These are phyloP conservation scores for Tetrapisispora nanseiensis DNA, from an alignment of 805 yeast genomes.

Conservation along the genomic window DNA sequence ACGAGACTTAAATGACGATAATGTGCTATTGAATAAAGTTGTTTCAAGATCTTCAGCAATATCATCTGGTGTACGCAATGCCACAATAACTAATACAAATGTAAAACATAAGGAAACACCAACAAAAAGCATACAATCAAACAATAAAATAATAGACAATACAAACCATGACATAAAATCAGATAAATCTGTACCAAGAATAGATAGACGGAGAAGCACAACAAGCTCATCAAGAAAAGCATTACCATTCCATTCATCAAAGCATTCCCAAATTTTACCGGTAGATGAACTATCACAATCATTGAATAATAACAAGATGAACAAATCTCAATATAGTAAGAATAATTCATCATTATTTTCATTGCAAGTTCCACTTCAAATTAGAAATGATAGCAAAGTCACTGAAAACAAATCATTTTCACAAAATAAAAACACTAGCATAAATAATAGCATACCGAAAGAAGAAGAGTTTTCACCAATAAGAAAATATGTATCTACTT, in stretches of 20 bases:
- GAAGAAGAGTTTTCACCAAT: background rate
- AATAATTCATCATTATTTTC: constrained; percentile 8
- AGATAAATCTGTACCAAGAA: background rate
- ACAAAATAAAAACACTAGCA: constrained; percentile 2
- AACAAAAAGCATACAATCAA: background rate
- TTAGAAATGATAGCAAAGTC: background rate
- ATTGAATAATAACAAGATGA: background rate
- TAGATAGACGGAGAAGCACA: constrained; percentile 6
- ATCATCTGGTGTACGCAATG: background rate
- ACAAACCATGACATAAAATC: background rate
- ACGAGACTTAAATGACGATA: constrained; percentile 30
- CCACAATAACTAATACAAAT: background rate
- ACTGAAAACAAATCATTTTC: constrained; percentile 5
- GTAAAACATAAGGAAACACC: background rate
- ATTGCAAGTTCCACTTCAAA: constrained; percentile 4
- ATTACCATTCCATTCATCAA: constrained; percentile 28
- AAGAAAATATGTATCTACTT: background rate
- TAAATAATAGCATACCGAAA: background rate
- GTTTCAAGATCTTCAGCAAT: constrained; percentile 13
- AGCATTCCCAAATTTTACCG: constrained; percentile 30
- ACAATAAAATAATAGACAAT: background rate
- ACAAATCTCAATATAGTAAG: too few species aligned
- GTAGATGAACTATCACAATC: constrained; percentile 10
- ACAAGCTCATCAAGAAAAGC: constrained; percentile 18
- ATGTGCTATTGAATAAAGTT: constrained; percentile 28